Evolutionary conservation across 2,329 filamentous ascomycete genomes (phyloP), one percentile per base, ranked within the genome.

Genomic region (Fusarium napiforme): DNA sequence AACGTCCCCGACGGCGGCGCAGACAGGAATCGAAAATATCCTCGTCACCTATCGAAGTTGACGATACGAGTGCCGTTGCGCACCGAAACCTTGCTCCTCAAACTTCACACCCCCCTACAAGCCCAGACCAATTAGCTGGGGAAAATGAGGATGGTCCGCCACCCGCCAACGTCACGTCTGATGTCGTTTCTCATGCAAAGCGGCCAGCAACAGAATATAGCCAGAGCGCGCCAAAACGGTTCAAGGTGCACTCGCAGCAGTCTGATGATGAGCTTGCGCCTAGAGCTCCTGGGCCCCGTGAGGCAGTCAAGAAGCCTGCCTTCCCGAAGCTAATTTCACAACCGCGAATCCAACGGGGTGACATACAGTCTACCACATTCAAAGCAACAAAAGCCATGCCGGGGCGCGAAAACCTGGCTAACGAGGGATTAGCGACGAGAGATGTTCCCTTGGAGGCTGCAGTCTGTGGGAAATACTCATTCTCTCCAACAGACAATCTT

Each of bases 251-350:
- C 4, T 45, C 50, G 26, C 64, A 50, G 26, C 66, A 53, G 1
- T 80, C 77, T 4, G 80, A 80, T 34, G 81, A 83, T 56, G 80
- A 83, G 66, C 72, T 83, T 18, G 71, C 60, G 7, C 36, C 63
- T 9, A 47, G 42, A 21, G 50, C 45, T 30, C 60, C 56, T 42
- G 49, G 32, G 34, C 53, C 43, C n/a, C 46, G 47, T 37, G 42
- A 45, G n/a, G 15, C 57, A 50, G 26, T 21, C 18, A 74, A 74
- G 36, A 72, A 58, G 28, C 5, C 60, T 47, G 74, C 73, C 42
- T 75, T 73, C 32, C 64, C 73, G 23, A 57, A 53, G 8, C 36
- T 75, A 14, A 26, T 59, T 15, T 61, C 63, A 16, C 63, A 64
- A n/a, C 43, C 46, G 30, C 37, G 43, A 19, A 19, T 46, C 34